phyloP scores from a whole-genome alignment of 2,329 filamentous ascomycete species.

The Incumbomyces lentus region DNA sequence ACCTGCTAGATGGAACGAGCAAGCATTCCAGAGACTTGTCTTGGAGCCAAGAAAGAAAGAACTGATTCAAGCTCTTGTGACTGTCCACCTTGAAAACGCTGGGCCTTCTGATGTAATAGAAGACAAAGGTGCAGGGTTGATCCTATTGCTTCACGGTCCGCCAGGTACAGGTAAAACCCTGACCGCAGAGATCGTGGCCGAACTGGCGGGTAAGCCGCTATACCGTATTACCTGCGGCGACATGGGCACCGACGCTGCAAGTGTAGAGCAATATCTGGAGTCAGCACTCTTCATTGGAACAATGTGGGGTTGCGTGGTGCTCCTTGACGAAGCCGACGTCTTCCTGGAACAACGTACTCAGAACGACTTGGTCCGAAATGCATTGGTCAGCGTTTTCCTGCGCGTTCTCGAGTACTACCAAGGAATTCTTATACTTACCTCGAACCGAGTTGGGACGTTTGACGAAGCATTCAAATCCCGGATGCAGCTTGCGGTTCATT shows the following conservation, averaged over 20 bases:
- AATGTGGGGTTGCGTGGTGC: conserved; percentile 27
- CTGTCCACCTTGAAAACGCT: conserved; percentile 16
- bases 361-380: conserved; percentile 20
- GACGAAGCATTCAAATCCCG: conserved; percentile 83
- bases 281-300: conserved; percentile 28
- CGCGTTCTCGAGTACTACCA: conserved; percentile 29
- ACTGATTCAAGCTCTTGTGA: conserved; percentile 23
- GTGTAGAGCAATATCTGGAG: conserved; percentile 30
- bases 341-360: conserved; percentile 20
- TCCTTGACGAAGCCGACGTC: conserved; percentile 20
- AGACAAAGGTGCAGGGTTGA: conserved; percentile 28
- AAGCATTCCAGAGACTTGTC: conserved; percentile 10
- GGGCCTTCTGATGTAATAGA: conserved; percentile 26
- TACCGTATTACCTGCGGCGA: conserved; percentile 33
- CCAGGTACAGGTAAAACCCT: conserved; percentile 33
- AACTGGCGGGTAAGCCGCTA: conserved; percentile 29
- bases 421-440: conserved; percentile 37
- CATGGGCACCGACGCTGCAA: conserved; percentile 27
- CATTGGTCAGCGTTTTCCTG: conserved; percentile 26
- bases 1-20: conserved; percentile 9
- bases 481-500: conserved; percentile 74
- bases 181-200: conserved; percentile 33
- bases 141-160: conserved; percentile 29
- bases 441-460: conserved; percentile 63
- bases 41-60: conserved; percentile 27